Base-by-base conservation (phyloP, 768 basidiomycete genomes). In the Phylloporus sp. region DNA sequence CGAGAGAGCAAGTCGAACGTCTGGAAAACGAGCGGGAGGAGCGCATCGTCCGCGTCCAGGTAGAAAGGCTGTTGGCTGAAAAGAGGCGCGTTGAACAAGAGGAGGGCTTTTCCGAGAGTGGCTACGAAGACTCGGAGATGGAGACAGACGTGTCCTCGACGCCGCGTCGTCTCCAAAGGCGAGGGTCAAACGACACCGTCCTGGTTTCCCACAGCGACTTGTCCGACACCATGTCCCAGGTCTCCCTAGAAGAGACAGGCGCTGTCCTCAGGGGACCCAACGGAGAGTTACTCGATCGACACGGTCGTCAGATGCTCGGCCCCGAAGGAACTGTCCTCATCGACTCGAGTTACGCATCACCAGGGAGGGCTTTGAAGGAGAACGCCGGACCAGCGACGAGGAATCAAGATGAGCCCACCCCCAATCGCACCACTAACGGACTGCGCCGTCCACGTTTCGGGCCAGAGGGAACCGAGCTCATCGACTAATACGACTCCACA, bases 391-490 rank as follows among this genome's bases (percentile, higher is more conserved):
- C 16, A 6, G 32, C 49, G 24, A 34, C 41, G 11, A 50, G 49
- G 4, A 29, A 34, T 7, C 9, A 47, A 6, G 49, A 47, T 26
- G 7, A 13, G n/a, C 24, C 13, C 34, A 28, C 45, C n/a, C 11
- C 43, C 6, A 35, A 27, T 24, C 10, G n/a, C 29, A 15, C 34
- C 15, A 22, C 29, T 20, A 45, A 35, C 6, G 49, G 32, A 26
- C 16, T 32, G n/a, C 32, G 38, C 39, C 52, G 35, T 12, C 27
- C 36, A 36, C 53, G 54, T 34, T 45, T 67, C 6, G 65, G 66
- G 5, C 61, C 57, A 1, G 52, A 58, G 13, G 66, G 57, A 28
- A 67, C 65, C 12, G 59, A 61, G 9, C 61, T 67, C 26, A 49
- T 67, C 36, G 40, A 55, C 20, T 59, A 51, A 24, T 20, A 5